phyloP scores from a whole-genome alignment of 108 stramenopile species.

The Nitzschia inconspicua region DNA sequence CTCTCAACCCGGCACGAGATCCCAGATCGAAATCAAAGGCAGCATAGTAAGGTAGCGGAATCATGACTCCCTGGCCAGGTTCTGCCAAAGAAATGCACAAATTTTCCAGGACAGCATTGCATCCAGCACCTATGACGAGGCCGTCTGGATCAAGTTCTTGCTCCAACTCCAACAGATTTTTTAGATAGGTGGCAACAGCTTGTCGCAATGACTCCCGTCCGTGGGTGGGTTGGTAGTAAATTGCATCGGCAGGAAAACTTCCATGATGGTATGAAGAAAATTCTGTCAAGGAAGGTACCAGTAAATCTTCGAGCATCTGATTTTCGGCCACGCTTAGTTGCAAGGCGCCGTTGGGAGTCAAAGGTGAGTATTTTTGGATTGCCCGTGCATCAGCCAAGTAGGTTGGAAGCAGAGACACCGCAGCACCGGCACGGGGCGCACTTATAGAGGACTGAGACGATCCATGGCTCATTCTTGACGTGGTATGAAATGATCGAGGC shows the following conservation, averaged over 20 bases:
- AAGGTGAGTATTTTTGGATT: conserved; percentile 46
- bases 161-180: conserved; percentile 40
- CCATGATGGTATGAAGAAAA: conserved; percentile 14
- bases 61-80: conserved; percentile 81
- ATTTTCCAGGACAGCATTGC: conserved; percentile 88
- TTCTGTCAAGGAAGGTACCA: conserved; percentile 43
- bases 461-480: no score
- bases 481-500: no score
- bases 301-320: conserved; percentile 70
- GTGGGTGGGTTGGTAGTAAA: conserved; percentile 86
- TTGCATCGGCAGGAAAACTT: conserved; percentile 60
- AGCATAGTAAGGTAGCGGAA: conserved; percentile 91
- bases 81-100: conserved; percentile 74
- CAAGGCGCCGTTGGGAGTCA: conserved; percentile 60
- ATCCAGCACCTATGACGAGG: conserved; percentile 75
- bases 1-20: conserved; percentile 60
- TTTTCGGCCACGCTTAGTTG: conserved; percentile 82
- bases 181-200: conserved; percentile 61
- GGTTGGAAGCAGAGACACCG: conserved; percentile 53
- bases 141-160: conserved; percentile 53
- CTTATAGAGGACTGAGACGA: no score
- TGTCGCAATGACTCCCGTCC: conserved; percentile 47
- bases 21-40: conserved; percentile 91
- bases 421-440: conserved; percentile 39
- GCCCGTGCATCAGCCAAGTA: conserved; percentile 75